A percentile compares a stretch with the other conserved stretches of the same genome.
phyloP scores from a whole-genome alignment of 306 rosid species.

The Cyamopsis tetragonoloba region DNA sequence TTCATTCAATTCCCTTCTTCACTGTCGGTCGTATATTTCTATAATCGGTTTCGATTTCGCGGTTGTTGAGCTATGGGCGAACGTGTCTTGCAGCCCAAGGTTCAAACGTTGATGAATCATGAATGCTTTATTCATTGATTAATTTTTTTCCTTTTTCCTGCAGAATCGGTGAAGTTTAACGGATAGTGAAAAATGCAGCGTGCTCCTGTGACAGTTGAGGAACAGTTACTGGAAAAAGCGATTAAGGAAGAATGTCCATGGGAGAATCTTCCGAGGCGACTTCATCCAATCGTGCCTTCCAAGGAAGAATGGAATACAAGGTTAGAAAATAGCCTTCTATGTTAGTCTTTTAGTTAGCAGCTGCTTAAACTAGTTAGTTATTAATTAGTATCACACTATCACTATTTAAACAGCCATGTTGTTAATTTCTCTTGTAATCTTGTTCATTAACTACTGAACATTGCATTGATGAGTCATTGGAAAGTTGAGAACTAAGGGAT shows the following conservation, averaged over 20 bases:
- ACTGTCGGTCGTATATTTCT: not conserved
- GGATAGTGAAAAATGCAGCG: conserved; percentile 61
- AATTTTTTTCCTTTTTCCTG: not conserved
- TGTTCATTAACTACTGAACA: too few relatives aligned
- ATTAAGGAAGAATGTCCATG: conserved; percentile 78
- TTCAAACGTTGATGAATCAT: not conserved
- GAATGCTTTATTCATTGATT: not conserved
- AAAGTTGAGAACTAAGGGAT: too few relatives aligned
- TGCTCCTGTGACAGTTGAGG: conserved; percentile 53
- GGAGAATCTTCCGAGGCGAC: conserved; percentile 84
- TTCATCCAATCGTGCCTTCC: conserved; percentile 61
- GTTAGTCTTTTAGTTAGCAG: not conserved
- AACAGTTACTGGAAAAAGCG: conserved; percentile 65
- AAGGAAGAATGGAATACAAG: conserved; percentile 90
- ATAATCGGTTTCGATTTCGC: not conserved
- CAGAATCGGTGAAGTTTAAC: conserved; percentile 29
- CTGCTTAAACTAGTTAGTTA: not conserved
- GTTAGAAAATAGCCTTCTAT: conserved; percentile 33
- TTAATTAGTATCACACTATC: too few relatives aligned
- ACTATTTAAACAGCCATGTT: too few relatives aligned
- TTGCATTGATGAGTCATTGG: too few relatives aligned
- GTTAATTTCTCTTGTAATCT: too few relatives aligned
- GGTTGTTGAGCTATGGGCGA: not conserved
- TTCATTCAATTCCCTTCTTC: not conserved
- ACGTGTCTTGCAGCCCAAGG: not conserved